phyloP scores from a whole-genome alignment of 2,329 filamentous ascomycete genomes.

The Penicillium verrucosum region DNA sequence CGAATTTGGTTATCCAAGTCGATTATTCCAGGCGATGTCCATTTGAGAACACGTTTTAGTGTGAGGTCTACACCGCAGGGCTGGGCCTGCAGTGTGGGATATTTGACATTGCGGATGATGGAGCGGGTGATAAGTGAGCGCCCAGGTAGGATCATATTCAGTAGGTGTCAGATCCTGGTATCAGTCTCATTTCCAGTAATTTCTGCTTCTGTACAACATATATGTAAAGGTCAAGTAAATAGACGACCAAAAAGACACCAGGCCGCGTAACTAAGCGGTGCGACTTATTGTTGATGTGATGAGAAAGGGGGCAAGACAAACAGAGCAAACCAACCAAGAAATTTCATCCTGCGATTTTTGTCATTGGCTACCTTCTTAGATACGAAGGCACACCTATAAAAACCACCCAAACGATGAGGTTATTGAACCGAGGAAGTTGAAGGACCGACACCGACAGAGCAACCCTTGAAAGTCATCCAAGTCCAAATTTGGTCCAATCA shows the following conservation, averaged over 20 bases:
- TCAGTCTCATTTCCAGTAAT: not conserved
- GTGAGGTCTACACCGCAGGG: constrained; percentile 35
- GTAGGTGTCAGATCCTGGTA: not conserved
- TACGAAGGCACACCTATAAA: not conserved
- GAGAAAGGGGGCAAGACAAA: not conserved
- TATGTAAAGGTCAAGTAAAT: not conserved
- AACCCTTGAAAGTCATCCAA: not conserved
- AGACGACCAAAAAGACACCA: no score
- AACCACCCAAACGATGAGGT: not conserved
- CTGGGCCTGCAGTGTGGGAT: constrained; percentile 24
- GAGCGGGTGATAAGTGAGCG: constrained; percentile 17
- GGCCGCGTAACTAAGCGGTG: no score
- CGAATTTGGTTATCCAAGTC: constrained; percentile 32
- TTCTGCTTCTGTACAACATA: not conserved
- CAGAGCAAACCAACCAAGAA: no score
- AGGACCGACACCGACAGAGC: not conserved
- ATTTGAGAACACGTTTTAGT: constrained; percentile 24
- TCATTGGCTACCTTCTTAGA: not conserved
- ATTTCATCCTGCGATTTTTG: no score
- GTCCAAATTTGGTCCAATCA: not conserved
- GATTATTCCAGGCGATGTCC: constrained; percentile 30
- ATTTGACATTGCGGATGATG: constrained; percentile 20
- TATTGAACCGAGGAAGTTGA: not conserved
- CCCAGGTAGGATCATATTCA: constrained; percentile 19
- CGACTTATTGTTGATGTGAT: not conserved